Evolutionary conservation across 371 early-diverging fungal species (phyloP).

Genomic region (Gilbertella persicaria): DNA sequence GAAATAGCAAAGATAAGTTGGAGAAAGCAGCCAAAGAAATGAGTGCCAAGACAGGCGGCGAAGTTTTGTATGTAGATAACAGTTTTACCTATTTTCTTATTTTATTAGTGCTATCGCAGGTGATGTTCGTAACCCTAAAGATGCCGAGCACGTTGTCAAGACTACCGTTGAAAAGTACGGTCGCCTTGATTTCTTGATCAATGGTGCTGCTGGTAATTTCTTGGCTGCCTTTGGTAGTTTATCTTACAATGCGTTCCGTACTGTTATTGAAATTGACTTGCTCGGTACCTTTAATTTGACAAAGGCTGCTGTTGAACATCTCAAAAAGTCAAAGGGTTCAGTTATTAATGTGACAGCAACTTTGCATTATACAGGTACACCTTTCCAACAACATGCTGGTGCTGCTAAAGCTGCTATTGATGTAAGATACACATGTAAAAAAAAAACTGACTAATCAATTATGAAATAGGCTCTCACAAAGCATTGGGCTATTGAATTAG

Average conservation of each 20-base stretch:
- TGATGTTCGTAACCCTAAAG: constrained; percentile 67
- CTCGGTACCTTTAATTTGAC: constrained; percentile 73
- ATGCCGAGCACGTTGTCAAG: constrained; percentile 65
- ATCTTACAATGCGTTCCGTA: constrained; percentile 76
- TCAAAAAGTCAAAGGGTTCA: constrained; percentile 69
- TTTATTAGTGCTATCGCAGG: constrained; percentile 49
- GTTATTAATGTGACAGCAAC: constrained; percentile 73
- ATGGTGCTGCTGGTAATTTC: constrained; percentile 82
- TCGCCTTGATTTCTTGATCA: constrained; percentile 66
- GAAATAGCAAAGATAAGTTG: constrained; percentile 51
- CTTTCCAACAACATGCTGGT: constrained; percentile 57
- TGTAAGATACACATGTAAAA: no score
- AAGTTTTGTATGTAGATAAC: constrained; percentile 33
- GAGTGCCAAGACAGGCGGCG: constrained; percentile 57
- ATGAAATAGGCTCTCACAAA: constrained; percentile 50
- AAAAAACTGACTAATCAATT: no score
- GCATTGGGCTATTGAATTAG: constrained; percentile 56
- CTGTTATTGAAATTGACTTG: constrained; percentile 58
- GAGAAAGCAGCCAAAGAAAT: constrained; percentile 73
- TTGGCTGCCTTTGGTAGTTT: constrained; percentile 67
- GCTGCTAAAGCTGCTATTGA: constrained; percentile 51
- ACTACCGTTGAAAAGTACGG: constrained; percentile 66
- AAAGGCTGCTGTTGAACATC: constrained; percentile 71
- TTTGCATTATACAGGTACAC: constrained; percentile 62
- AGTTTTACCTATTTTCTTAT: background rate